Percentiles rank a stretch among this genome's conserved stretches.
phyloP scores from a whole-genome alignment of 495 filamentous ascomycete species.

The Lasiosphaeris hirsuta region DNA sequence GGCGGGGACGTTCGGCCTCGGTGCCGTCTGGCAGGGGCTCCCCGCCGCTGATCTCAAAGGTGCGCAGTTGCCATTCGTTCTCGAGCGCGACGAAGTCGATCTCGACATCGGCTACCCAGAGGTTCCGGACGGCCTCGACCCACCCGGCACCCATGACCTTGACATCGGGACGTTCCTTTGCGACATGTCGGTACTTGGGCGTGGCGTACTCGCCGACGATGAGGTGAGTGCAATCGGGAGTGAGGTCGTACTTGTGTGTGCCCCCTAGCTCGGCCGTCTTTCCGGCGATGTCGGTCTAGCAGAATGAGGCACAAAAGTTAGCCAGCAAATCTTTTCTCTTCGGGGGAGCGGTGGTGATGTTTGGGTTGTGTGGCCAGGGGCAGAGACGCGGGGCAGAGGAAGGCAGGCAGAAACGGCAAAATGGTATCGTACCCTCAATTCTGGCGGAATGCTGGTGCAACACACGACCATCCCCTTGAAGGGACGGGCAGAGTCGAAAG shows the following conservation, averaged over 20 bases:
- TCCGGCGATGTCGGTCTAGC: slow-evolving; percentile 65
- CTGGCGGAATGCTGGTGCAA: slow-evolving; percentile 81
- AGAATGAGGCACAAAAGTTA: neutral
- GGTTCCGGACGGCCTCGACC: slow-evolving; percentile 75
- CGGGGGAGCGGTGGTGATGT: slow-evolving; percentile 15
- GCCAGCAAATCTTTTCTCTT: neutral
- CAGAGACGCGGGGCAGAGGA: neutral
- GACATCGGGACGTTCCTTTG: slow-evolving; percentile 81
- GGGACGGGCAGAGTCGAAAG: slow-evolving; percentile 55
- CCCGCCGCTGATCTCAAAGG: slow-evolving; percentile 41
- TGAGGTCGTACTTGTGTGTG: slow-evolving; percentile 82
- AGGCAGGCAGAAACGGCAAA: slow-evolving; percentile 14
- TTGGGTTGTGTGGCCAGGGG: neutral
- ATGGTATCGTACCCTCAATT: slow-evolving; percentile 63
- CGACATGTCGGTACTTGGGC: slow-evolving; percentile 92
- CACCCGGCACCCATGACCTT: slow-evolving; percentile 73
- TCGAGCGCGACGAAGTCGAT: slow-evolving; percentile 67
- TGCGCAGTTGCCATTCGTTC: slow-evolving; percentile 37
- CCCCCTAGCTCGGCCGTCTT: slow-evolving; percentile 83
- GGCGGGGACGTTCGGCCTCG: slow-evolving; percentile 35
- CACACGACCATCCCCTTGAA: slow-evolving; percentile 82
- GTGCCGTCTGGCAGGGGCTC: slow-evolving; percentile 22
- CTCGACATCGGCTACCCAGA: slow-evolving; percentile 79
- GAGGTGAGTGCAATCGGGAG: slow-evolving; percentile 91
- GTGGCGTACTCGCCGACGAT: slow-evolving; percentile 85